A percentile compares a stretch with the other conserved stretches of the same genome.
phyloP scores from a whole-genome alignment of 768 basidiomycete genomes.

The Boletellus emodensis region DNA sequence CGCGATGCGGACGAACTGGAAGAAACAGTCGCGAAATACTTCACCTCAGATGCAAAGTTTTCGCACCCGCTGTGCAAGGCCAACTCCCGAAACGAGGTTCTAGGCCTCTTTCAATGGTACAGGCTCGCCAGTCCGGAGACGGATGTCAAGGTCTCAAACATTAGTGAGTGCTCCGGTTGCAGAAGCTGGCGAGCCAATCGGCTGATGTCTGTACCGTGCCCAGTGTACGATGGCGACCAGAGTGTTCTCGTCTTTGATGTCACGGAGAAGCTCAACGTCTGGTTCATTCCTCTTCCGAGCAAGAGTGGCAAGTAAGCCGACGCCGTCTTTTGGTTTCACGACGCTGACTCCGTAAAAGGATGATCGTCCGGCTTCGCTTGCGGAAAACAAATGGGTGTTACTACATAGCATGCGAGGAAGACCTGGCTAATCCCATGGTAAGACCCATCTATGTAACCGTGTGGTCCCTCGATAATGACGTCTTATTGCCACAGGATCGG shows the following conservation, averaged over 20 bases:
- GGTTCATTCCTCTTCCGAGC: conserved; percentile 49
- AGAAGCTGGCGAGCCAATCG: background rate
- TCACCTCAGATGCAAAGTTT: conserved; percentile 52
- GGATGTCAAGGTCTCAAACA: conserved; percentile 37
- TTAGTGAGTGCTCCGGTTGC: conserved; percentile 36
- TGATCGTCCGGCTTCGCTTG: conserved; percentile 51
- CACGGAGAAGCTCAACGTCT: conserved; percentile 33
- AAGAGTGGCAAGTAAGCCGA: conserved; percentile 44
- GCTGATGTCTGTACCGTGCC: background rate
- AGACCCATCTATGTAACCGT: background rate
- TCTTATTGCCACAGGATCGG: conserved; percentile 15
- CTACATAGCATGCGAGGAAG: conserved; percentile 54
- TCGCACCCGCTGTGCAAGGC: conserved; percentile 55
- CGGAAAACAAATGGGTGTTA: conserved; percentile 37
- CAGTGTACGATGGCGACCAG: conserved; percentile 47
- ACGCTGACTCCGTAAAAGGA: conserved; percentile 25
- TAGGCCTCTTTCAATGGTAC: conserved; percentile 66
- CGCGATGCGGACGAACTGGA: conserved; percentile 48
- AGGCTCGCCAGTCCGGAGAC: conserved; percentile 55
- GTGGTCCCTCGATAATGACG: background rate
- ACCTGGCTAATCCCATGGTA: conserved; percentile 56
- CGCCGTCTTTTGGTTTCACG: background rate
- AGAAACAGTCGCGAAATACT: conserved; percentile 45
- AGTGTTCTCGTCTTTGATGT: conserved; percentile 48
- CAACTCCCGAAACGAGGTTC: conserved; percentile 51